Percentiles rank a stretch among this genome's conserved stretches.
These are phyloP conservation scores for Vigna mungo DNA, from an alignment of 306 rosid species.

Conservation along the genomic window DNA sequence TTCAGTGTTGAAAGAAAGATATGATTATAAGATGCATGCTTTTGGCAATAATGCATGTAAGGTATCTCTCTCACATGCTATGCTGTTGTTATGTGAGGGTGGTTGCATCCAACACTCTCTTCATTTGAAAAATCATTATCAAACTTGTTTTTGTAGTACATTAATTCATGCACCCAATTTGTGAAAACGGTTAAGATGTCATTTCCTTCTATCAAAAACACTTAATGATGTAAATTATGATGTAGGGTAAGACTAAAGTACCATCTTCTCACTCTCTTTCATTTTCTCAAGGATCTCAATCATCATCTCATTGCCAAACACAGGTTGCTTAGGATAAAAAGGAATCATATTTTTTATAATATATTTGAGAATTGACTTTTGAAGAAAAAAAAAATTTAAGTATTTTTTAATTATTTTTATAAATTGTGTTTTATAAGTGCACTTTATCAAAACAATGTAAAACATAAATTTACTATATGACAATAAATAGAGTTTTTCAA, in stretches of 20 bases:
- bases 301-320: conserved; percentile 5
- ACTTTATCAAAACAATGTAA: too few relatives aligned
- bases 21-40: conserved; percentile 35
- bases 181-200: conserved; percentile 38
- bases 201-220: conserved; percentile 27
- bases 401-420: too few relatives aligned
- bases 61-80: conserved; percentile 40
- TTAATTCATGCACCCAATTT: conserved; percentile 14
- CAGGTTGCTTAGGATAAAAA: background rate
- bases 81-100: conserved; percentile 38
- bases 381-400: too few relatives aligned
- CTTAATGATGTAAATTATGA: conserved; percentile 34
- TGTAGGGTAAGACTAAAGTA: conserved; percentile 30
- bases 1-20: conserved; percentile 7
- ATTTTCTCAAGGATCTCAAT: conserved; percentile 1
- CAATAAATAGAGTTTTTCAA: too few relatives aligned
- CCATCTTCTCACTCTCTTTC: conserved; percentile 17
- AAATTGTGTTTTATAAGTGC: too few relatives aligned
- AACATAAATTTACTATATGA: too few relatives aligned
- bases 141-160: background rate
- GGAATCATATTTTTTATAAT: background rate
- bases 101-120: conserved; percentile 42
- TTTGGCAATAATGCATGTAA: conserved; percentile 44
- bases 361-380: too few relatives aligned
- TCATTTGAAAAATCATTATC: background rate